Percentiles rank a stretch among this genome's conserved stretches.
Conservation (phyloP, 2,329 filamentous ascomycete species). For the Elsinoe batatas region DNA sequence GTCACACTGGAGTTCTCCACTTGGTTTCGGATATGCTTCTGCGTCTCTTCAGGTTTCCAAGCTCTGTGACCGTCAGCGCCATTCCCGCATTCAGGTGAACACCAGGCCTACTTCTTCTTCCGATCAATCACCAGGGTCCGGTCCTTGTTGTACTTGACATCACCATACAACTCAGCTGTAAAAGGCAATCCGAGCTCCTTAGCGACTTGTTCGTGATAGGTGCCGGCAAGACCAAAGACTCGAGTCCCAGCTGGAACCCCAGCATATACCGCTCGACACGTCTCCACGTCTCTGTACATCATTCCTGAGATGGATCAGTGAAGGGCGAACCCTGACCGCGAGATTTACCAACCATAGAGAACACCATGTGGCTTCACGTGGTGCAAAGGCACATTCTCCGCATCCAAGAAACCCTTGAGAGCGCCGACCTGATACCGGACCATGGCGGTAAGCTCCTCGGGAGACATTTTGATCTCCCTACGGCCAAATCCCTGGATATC, state of each 20-base stretch:
- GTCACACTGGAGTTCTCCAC: constrained; percentile 32
- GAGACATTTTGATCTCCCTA: constrained; percentile 49
- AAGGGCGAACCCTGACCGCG: too few relatives aligned
- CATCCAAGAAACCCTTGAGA: constrained; percentile 48
- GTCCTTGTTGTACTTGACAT: constrained; percentile 46
- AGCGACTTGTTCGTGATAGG: constrained; percentile 45
- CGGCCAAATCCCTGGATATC: constrained; percentile 57
- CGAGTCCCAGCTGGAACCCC: constrained; percentile 42
- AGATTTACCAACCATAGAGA: constrained; percentile 46
- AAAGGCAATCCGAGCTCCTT: constrained; percentile 45
- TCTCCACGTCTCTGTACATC: constrained; percentile 39
- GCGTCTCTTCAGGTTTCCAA: constrained; percentile 34
- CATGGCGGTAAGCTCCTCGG: constrained; percentile 48
- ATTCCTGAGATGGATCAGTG: constrained; percentile 1
- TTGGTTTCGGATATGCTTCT: constrained; percentile 32
- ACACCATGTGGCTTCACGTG: constrained; percentile 56
- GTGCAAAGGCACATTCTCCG: constrained; percentile 45
- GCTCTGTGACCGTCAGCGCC: constrained; percentile 21
- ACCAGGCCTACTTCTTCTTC: constrained; percentile 43
- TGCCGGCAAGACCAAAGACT: constrained; percentile 47
- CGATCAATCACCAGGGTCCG: constrained; percentile 46
- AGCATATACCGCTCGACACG: constrained; percentile 44
- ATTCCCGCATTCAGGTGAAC: not conserved
- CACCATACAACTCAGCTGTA: constrained; percentile 45
- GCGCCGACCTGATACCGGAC: constrained; percentile 56